Evolutionary conservation across 208 protist species (phyloP), one percentile per base, ranked within the genome.

Genomic region (Giardia duodenalis): DNA sequence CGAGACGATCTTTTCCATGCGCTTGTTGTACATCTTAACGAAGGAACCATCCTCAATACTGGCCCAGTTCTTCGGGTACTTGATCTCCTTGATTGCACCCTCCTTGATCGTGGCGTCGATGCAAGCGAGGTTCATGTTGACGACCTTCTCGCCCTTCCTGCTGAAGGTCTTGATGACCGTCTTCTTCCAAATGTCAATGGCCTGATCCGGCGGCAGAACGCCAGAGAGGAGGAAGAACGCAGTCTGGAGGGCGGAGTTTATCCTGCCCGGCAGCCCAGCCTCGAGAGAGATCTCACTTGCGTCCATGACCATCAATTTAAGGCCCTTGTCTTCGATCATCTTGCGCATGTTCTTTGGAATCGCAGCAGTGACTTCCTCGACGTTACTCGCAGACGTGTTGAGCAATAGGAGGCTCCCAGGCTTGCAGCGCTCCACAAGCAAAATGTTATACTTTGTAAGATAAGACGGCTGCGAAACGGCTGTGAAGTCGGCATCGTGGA

Each of bases 241-340:
- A 47, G 95, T 93, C 57, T 96, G 95, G 95, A 96, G 96, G 47
- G 96, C 67, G 94, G 95, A 96, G 89, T 96, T 96, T 86, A 96
- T 96, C 30, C 94, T 67, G 4, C 76, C 46, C 43, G 92, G 39
- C 2, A 96, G 48, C 43, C 94, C 94, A 57, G 89, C 92, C 39
- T 94, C 86, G 43, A 92, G 10, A 44, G 94, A 90, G 87, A 96
- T 93, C n/a, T 3, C 90, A 90, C 86, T 86, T 44, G 95, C 95
- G 92, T 96, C 94, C 88, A 96, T 95, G 57, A 87, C 47, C 93
- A 47, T 94, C n/a, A 91, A 2, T n/a, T 95, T 93, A 3, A 92
- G 39, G 0, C 95, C 67, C 92, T 92, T 93, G 0, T 67, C 1
- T 46, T 94, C 96, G 42, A 96, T 45, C 2, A 44, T 44, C 3